Evolutionary conservation across 116 monocot species (phyloP), one percentile per base, ranked within the genome.

Genomic region (Thalassia testudinum): DNA sequence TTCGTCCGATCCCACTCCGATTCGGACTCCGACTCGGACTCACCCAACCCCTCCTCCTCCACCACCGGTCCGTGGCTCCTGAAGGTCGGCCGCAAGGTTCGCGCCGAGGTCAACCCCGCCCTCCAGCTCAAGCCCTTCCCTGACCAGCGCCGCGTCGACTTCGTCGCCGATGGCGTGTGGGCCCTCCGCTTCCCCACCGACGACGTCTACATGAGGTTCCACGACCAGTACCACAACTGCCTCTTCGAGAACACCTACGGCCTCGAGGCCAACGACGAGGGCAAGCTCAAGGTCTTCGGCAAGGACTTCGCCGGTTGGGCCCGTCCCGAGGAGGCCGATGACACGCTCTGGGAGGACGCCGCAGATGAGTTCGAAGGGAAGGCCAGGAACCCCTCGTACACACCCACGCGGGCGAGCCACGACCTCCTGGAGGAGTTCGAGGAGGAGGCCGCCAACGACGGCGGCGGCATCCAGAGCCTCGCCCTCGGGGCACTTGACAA

Each of bases 261-360:
- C 1, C 25, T 85, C 51, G 71, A 72, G 34, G 77, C 68, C 27
- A 88, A 64, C 24, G 85, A 85, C 13, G 85, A 78, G 23, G 79
- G 72, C 63, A 58, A 52, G 57, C 44, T 64, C 1, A 82, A 74
- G 66, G 68, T 89, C 17, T 97, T 79, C 43, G 97, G 88, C 23
- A 88, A 85, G 24, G 97, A 97, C 51, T 97, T 97, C 70, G 63
- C 79, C 67, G 88, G 79, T 14, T 97, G 97, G 97, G 97, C 97
- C 0, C 54, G 68, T 21, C 85, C 89, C 0, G 72, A 67, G 37
- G 53, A 49, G 0, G 89, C 89, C 1, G 89, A 97, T 24, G 89
- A 97, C 29, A 62, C 67, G 24, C 79, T 97, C 7, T 97, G 97
- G 97, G 89, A 81, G 70, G 89, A 97, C 53, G 82, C 88, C 0